Percentiles rank a stretch among this genome's conserved stretches.
These are phyloP conservation scores for Mangifera indica DNA, from an alignment of 345 rosid genomes.

Conservation along the genomic window DNA sequence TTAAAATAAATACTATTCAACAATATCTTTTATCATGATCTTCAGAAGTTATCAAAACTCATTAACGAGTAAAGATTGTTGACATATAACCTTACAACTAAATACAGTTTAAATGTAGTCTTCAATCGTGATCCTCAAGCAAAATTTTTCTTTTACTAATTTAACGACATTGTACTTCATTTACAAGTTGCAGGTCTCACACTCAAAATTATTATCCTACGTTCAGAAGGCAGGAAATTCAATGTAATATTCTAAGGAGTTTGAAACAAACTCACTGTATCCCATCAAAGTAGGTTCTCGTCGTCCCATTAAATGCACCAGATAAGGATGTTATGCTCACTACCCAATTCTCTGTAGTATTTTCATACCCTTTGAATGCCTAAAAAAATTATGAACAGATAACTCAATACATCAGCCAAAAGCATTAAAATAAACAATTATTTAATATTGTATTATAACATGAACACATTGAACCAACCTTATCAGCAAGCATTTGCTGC, in stretches of 20 bases:
- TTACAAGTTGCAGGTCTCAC: not conserved
- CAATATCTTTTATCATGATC: not conserved
- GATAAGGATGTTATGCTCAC: conserved; percentile 92
- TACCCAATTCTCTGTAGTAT: conserved; percentile 87
- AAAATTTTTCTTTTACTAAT: not conserved
- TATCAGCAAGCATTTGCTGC: conserved; percentile 98
- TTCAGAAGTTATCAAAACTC: not conserved
- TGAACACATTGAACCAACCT: conserved; percentile 45
- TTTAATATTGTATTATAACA: not conserved
- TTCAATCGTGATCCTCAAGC: not conserved
- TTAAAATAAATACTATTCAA: not conserved
- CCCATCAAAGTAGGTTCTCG: conserved; percentile 89
- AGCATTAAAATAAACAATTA: not conserved
- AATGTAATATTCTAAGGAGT: not conserved
- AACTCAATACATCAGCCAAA: not conserved
- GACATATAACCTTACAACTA: not conserved
- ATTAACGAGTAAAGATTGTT: not conserved
- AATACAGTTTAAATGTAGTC: not conserved
- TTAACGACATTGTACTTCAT: not conserved
- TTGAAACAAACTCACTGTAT: conserved; percentile 61
- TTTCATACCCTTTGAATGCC: conserved; percentile 77
- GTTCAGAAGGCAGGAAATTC: not conserved
- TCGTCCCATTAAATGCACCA: conserved; percentile 95
- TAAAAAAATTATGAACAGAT: conserved; percentile 27
- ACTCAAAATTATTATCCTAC: conserved; percentile 1